Conservation (phyloP, 768 basidiomycete genomes). For the Leccinellum albellum region DNA sequence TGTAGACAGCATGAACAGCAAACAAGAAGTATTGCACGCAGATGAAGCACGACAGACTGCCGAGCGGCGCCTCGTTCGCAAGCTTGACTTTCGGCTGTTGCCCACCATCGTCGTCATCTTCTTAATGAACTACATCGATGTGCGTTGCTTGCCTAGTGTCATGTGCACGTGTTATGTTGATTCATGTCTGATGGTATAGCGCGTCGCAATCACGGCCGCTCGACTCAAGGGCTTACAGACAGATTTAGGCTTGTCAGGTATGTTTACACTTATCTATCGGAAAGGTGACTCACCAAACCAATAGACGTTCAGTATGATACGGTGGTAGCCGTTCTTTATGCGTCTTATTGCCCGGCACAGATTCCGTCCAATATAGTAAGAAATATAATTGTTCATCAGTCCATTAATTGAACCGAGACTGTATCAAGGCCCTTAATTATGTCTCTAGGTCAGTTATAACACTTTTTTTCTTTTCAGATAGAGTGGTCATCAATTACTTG, state of each 20-base stretch:
- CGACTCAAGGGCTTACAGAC: slow-evolving; percentile 37
- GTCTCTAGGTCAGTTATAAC: slow-evolving; percentile 42
- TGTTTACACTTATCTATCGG: neutral
- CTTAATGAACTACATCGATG: slow-evolving; percentile 28
- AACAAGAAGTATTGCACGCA: neutral
- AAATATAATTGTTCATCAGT: neutral
- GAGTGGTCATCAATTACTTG: neutral
- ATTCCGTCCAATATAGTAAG: slow-evolving; percentile 65
- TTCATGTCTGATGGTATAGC: slow-evolving; percentile 19
- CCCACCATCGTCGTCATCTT: slow-evolving; percentile 25
- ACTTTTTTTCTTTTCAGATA: neutral
- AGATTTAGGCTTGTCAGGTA: slow-evolving; percentile 36
- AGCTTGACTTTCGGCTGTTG: slow-evolving; percentile 28
- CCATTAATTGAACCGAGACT: neutral
- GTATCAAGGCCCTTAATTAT: slow-evolving; percentile 49
- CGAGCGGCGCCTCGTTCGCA: slow-evolving; percentile 24
- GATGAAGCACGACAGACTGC: slow-evolving; percentile 8
- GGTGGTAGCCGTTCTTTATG: slow-evolving; percentile 52
- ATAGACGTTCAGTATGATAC: slow-evolving; percentile 52
- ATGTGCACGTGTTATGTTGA: neutral
- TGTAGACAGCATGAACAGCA: neutral
- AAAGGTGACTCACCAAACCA: neutral
- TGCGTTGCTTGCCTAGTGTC: neutral
- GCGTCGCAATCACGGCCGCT: slow-evolving; percentile 38
- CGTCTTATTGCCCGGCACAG: slow-evolving; percentile 59